Percentiles rank a stretch among this genome's conserved stretches.
phyloP scores from a whole-genome alignment of 768 basidiomycete species.

The Boletus tylopilopsis region DNA sequence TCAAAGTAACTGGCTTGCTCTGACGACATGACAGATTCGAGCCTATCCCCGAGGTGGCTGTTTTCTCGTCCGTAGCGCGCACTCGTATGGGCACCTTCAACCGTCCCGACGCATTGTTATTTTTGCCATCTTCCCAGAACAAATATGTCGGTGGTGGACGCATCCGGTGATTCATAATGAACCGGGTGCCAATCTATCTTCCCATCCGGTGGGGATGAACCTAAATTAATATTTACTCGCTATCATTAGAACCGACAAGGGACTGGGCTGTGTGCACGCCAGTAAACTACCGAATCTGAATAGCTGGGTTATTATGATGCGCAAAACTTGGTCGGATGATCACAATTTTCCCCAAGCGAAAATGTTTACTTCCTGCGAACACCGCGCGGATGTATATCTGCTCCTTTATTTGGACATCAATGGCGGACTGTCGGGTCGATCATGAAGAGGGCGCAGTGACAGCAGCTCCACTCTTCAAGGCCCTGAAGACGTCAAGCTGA shows the following conservation, averaged over 20 bases:
- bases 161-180: conserved; percentile 1
- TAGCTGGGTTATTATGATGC: not conserved
- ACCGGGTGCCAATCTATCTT: conserved; percentile 1
- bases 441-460: conserved; percentile 19
- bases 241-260: not conserved
- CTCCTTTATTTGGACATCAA: not conserved
- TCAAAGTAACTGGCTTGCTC: not conserved
- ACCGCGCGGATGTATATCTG: not conserved
- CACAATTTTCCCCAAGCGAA: not conserved
- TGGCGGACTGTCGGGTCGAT: conserved; percentile 14
- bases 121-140: conserved; percentile 4
- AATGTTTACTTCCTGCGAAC: not conserved
- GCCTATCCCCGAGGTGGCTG: not conserved
- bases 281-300: not conserved
- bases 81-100: too few relatives aligned
- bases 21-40: conserved; percentile 10
- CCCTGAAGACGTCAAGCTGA: not conserved
- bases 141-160: not conserved
- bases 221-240: not conserved
- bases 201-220: conserved; percentile 1
- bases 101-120: too few relatives aligned
- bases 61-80: not conserved
- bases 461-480: conserved; percentile 17
- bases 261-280: not conserved
- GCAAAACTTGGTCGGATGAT: not conserved